These are phyloP conservation scores for Hypomontagnella submonticulosa DNA, from an alignment of 495 filamentous ascomycete genomes.

Conservation along the genomic window DNA sequence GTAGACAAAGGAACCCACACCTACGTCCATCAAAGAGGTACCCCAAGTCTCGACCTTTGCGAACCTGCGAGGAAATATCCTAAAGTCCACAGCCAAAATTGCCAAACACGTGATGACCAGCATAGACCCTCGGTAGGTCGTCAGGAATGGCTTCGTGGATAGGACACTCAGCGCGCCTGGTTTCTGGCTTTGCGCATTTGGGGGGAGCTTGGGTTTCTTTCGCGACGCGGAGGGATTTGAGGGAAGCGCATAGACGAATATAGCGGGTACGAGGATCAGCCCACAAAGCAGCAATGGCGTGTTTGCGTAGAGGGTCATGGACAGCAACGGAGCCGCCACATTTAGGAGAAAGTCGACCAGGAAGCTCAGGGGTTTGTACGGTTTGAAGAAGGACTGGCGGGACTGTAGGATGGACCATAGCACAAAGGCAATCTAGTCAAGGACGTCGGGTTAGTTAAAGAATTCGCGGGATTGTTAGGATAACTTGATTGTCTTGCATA, in stretches of 20 bases:
- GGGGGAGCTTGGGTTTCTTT: conserved; percentile 69
- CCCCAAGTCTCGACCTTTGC: conserved; percentile 99
- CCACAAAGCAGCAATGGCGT: conserved; percentile 78
- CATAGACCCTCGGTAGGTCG: conserved; percentile 89
- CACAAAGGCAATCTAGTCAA: conserved; percentile 75
- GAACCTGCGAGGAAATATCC: conserved; percentile 89
- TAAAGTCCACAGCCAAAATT: conserved; percentile 98
- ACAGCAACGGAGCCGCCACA: conserved; percentile 81
- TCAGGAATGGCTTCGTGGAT: conserved; percentile 89
- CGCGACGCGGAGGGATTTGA: conserved; percentile 51
- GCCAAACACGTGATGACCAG: conserved; percentile 91
- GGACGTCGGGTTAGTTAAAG: conserved; percentile 18
- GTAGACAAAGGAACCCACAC: conserved; percentile 97
- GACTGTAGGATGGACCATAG: conserved; percentile 93
- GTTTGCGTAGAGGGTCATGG: conserved; percentile 85
- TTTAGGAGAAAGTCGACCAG: conserved; percentile 88
- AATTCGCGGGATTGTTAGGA: background rate
- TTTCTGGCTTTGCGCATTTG: conserved; percentile 52
- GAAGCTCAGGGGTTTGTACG: conserved; percentile 73
- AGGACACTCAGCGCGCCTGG: conserved; percentile 61
- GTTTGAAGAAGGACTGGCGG: conserved; percentile 83
- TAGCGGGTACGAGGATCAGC: conserved; percentile 76
- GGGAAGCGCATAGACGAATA: conserved; percentile 67
- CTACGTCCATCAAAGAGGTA: conserved; percentile 97
- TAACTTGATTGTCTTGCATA: conserved; percentile 57